Base-by-base conservation (phyloP, 371 early-diverging fungal genomes). In the Rhizopus stolonifer region DNA sequence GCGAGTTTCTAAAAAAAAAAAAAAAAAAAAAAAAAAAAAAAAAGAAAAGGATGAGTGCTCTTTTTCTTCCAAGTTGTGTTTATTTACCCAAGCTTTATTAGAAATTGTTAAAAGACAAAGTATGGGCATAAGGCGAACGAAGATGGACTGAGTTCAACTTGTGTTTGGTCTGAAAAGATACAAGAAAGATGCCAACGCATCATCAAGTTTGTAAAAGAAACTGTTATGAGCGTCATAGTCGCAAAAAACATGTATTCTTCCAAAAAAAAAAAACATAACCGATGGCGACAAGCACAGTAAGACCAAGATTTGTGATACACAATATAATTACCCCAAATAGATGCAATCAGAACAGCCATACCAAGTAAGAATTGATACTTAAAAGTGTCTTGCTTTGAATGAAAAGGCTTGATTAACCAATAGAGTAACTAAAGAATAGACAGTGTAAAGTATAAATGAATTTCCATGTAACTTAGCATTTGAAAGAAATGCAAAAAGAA, bases 221-320 rank as follows among this genome's bases (percentile, higher is more conserved):
- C 68, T 4, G 80, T 73, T 54, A 77, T 72, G 8, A 77, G 48
- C 1, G 86, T 74, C 78, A 81, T 81, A 44, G 84, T 79, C 36
- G 80, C 58, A 57, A 86, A 86, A 54, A 86, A 86, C 65, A 75
- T 72, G 54, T 84, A 84, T 47, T 77, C 77, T 52, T 86, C 86
- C 49, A n/a, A n/a, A n/a, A n/a, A n/a, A 83, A 38, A 34, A 85
- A 85, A 1, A 83, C 81, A 62, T 74, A 80, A 4, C 84, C 84
- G 49, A 84, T 71, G 19, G 77, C 75, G 24, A 65, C 78, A 56
- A 14, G 69, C 59, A 33, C 79, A 77, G 46, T 83, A 85, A 25
- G 61, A 69, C 80, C 79, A 78, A 0, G 77, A 80, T n/a, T 69
- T 67, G 44, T 77, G 73, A 24, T 74, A 74, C 2, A 77, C 77